Conservation (phyloP, 2,329 filamentous ascomycete genomes). For the Paracamarosporium sp. region DNA sequence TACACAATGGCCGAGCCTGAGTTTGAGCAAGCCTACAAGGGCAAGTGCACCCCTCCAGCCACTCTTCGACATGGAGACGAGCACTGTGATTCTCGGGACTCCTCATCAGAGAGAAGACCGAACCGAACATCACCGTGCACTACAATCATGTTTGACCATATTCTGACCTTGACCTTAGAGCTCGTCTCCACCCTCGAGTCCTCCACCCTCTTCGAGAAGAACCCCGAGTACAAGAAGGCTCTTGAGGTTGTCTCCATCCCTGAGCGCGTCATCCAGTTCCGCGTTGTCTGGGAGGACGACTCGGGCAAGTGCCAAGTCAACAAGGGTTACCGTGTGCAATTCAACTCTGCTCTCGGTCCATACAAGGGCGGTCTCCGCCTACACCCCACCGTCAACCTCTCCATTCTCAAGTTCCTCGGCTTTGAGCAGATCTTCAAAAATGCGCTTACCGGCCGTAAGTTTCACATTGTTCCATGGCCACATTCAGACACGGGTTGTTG, state of each 20-base stretch:
- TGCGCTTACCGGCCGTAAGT: slow-evolving; percentile 89
- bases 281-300: slow-evolving; percentile 96
- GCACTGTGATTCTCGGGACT: not conserved
- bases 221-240: slow-evolving; percentile 93
- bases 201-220: slow-evolving; percentile 89
- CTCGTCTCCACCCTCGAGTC: slow-evolving; percentile 93
- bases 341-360: slow-evolving; percentile 95
- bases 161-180: slow-evolving; percentile 62
- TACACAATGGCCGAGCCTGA: slow-evolving; percentile 87
- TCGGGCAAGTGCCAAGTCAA: slow-evolving; percentile 88
- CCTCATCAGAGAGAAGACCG: not conserved
- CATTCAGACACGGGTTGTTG: slow-evolving; percentile 5
- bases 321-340: slow-evolving; percentile 95
- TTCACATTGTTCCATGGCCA: not conserved
- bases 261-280: slow-evolving; percentile 96
- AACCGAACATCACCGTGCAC: not conserved
- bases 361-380: slow-evolving; percentile 98
- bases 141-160: not conserved
- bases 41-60: slow-evolving; percentile 57
- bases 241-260: slow-evolving; percentile 88
- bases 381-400: slow-evolving; percentile 84
- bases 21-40: slow-evolving; percentile 98
- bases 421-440: slow-evolving; percentile 99
- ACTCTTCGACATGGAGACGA: not conserved
- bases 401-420: slow-evolving; percentile 90